phyloP scores from a whole-genome alignment of 495 filamentous ascomycete genomes.

The Cercophora newfieldiana region DNA sequence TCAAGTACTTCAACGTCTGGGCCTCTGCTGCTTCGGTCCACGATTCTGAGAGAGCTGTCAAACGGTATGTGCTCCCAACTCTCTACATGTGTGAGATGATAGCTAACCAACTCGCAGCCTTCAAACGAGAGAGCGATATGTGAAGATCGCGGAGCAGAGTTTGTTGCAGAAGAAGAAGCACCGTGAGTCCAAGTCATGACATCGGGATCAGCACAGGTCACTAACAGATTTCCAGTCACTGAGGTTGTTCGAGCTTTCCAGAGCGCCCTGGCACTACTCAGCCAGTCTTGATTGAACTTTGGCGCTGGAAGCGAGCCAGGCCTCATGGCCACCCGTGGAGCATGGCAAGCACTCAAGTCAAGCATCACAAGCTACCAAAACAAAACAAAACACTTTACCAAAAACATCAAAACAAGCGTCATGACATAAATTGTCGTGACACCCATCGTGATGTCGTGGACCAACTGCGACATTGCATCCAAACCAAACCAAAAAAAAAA shows the following conservation, averaged over 20 bases:
- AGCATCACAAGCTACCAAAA: neutral
- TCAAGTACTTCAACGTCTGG: constrained; percentile 74
- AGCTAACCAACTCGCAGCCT: constrained; percentile 33
- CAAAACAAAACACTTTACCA: neutral
- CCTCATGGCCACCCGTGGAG: neutral
- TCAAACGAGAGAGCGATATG: constrained; percentile 72
- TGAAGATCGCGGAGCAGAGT: constrained; percentile 65
- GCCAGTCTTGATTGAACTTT: constrained; percentile 29
- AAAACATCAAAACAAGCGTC: neutral
- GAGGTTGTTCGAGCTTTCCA: constrained; percentile 81
- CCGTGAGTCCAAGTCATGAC: constrained; percentile 50
- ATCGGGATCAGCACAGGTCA: neutral
- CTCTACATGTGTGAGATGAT: neutral
- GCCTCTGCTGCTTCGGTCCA: constrained; percentile 61
- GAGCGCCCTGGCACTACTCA: constrained; percentile 69
- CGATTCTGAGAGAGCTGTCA: constrained; percentile 69
- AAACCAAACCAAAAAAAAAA: neutral
- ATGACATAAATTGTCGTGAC: neutral
- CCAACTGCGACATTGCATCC: neutral
- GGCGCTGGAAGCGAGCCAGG: neutral
- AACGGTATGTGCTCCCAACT: constrained; percentile 30
- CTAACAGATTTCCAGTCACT: constrained; percentile 51
- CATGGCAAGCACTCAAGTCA: constrained; percentile 1
- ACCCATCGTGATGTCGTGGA: neutral
- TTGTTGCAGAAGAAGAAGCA: constrained; percentile 73